Evolutionary conservation across 2,329 filamentous ascomycete genomes (phyloP).

Genomic region (Aspergillus hiratsukae): DNA sequence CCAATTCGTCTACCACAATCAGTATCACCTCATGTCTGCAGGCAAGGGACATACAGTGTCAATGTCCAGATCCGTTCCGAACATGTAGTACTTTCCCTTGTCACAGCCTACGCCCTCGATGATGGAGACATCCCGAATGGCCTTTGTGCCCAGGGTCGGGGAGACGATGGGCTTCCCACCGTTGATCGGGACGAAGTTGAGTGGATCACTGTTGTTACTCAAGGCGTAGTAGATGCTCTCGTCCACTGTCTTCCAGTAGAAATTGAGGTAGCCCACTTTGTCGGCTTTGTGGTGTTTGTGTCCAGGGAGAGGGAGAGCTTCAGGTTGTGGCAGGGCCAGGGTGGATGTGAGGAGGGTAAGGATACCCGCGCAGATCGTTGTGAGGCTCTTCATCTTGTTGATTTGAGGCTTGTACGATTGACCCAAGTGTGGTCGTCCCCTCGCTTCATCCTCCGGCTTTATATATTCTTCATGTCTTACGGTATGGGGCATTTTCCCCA

Average conservation of each 20-base stretch:
- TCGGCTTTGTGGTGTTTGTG: not conserved
- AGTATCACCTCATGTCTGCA: not conserved
- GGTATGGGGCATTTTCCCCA: not conserved
- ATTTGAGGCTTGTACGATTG: not conserved
- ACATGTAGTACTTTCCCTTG: conserved; percentile 13
- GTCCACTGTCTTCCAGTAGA: conserved; percentile 13
- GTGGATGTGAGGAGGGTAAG: not conserved
- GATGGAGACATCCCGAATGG: conserved; percentile 11
- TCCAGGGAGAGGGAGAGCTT: not conserved
- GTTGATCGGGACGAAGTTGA: conserved; percentile 5
- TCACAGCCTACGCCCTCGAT: conserved; percentile 5
- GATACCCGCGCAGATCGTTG: not conserved
- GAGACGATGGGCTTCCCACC: conserved; percentile 6
- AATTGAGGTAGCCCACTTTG: conserved; percentile 10
- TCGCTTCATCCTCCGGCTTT: not conserved
- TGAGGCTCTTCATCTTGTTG: not conserved
- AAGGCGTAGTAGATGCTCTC: conserved; percentile 13
- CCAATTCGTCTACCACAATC: conserved; percentile 9
- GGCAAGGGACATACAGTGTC: not conserved
- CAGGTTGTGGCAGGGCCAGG: not conserved
- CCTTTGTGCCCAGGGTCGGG: conserved; percentile 12
- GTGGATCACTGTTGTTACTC: conserved; percentile 8
- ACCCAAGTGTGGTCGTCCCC: not conserved
- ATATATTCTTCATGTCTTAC: not conserved
- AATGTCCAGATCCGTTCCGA: conserved; percentile 14